phyloP scores from a whole-genome alignment of 2,329 filamentous ascomycete species.

The Pezicula carpinea region DNA sequence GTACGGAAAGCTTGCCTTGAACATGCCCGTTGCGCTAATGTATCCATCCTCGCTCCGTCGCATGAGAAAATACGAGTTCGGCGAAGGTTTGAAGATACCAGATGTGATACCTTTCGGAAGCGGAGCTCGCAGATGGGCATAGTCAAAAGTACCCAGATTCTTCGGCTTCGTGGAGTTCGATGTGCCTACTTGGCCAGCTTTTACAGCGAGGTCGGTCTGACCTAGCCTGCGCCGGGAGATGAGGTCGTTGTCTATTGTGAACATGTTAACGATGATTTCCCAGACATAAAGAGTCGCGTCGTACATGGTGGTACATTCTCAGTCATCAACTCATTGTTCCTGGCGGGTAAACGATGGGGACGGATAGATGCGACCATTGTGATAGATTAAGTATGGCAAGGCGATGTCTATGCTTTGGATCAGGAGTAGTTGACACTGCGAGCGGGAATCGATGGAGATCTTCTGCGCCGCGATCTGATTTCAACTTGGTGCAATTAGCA shows the following conservation, averaged over 20 bases:
- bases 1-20: slow-evolving; percentile 84
- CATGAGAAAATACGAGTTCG: slow-evolving; percentile 96
- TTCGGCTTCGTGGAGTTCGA: slow-evolving; percentile 68
- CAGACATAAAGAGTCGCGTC: slow-evolving; percentile 26
- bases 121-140: slow-evolving; percentile 89
- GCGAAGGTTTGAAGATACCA: slow-evolving; percentile 81
- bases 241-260: slow-evolving; percentile 23
- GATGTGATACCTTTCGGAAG: slow-evolving; percentile 87
- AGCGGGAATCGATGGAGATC: no score
- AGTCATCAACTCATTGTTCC: slow-evolving; percentile 62
- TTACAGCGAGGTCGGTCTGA: slow-evolving; percentile 84
- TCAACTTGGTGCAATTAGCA: not conserved
- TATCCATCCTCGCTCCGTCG: slow-evolving; percentile 80
- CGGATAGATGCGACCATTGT: not conserved
- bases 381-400: not conserved
- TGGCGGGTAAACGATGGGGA: slow-evolving; percentile 44
- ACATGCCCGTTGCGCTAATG: slow-evolving; percentile 85
- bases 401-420: not conserved
- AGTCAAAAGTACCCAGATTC: slow-evolving; percentile 83
- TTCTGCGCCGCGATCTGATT: not conserved
- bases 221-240: slow-evolving; percentile 82
- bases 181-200: slow-evolving; percentile 68
- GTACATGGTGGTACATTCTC: slow-evolving; percentile 61
- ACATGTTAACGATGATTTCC: slow-evolving; percentile 14
- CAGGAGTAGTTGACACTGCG: not conserved